Conservation (phyloP, 139 green algal genomes). For the Microglena sp. region DNA sequence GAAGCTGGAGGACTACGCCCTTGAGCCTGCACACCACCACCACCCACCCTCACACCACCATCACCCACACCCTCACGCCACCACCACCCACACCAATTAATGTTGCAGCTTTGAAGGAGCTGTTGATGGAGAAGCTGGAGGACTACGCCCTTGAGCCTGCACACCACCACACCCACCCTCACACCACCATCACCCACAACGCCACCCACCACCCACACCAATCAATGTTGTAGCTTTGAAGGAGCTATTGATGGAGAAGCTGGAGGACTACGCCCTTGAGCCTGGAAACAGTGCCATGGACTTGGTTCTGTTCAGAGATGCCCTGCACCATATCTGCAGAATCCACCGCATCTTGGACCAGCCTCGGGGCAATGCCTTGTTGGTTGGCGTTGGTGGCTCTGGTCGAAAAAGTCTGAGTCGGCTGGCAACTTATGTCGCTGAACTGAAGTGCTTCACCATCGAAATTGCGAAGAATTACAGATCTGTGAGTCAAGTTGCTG, state of each 20-base stretch:
- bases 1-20: no score
- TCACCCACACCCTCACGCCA: no score
- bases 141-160: slow-evolving; percentile 62
- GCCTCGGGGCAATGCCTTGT: slow-evolving; percentile 70
- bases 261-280: slow-evolving; percentile 74
- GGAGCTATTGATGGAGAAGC: slow-evolving; percentile 55
- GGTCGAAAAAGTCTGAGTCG: slow-evolving; percentile 67
- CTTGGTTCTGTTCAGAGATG: slow-evolving; percentile 79
- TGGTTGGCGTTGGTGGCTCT: slow-evolving; percentile 76
- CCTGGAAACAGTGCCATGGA: slow-evolving; percentile 62
- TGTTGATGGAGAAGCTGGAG: slow-evolving; percentile 64
- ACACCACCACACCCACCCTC: background rate
- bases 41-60: no score
- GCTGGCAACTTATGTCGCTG: slow-evolving; percentile 69
- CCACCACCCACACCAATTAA: no score
- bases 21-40: no score
- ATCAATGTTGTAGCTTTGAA: slow-evolving; percentile 56
- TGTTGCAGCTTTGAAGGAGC: slow-evolving; percentile 48
- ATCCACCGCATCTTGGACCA: slow-evolving; percentile 68
- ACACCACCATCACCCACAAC: background rate
- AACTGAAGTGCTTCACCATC: slow-evolving; percentile 69
- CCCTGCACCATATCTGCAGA: slow-evolving; percentile 66
- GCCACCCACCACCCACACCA: no score
- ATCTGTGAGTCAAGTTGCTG: background rate
- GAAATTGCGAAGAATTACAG: slow-evolving; percentile 72